phyloP scores from a whole-genome alignment of 257 asterid species.

The Nyctanthes arbortristis region DNA sequence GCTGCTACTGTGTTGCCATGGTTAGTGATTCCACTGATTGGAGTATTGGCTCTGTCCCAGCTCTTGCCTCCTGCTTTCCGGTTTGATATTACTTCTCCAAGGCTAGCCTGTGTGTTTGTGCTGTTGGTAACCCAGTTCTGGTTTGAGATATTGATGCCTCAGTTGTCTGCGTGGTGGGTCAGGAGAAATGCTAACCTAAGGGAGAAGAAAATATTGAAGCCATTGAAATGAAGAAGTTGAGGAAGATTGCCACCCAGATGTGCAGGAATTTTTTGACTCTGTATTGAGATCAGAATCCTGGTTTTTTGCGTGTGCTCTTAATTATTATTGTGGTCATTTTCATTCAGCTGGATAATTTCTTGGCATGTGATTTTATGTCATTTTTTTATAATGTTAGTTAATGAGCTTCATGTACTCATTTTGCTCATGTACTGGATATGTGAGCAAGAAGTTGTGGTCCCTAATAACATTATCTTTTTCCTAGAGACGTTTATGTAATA shows the following conservation, averaged over 20 bases:
- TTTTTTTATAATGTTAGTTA: no score
- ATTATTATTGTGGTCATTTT: slow-evolving; percentile 94
- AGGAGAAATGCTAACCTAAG: slow-evolving; percentile 71
- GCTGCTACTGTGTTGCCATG: slow-evolving; percentile 98
- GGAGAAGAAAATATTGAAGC: slow-evolving; percentile 83
- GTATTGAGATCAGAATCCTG: slow-evolving; percentile 89
- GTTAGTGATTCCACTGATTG: no score
- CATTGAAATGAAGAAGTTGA: slow-evolving; percentile 79
- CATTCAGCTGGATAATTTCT: no score
- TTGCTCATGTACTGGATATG: neutral
- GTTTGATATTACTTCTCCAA: no score
- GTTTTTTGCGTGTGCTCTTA: slow-evolving; percentile 97
- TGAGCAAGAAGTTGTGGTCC: no score
- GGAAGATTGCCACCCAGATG: slow-evolving; percentile 89
- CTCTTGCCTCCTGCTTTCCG: slow-evolving; percentile 91
- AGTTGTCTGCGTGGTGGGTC: slow-evolving; percentile 73
- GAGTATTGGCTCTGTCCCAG: slow-evolving; percentile 92
- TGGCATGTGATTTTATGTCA: no score
- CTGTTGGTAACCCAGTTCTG: slow-evolving; percentile 77
- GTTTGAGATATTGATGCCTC: slow-evolving; percentile 94
- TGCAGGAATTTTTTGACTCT: slow-evolving; percentile 94
- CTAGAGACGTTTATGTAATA: slow-evolving; percentile 17
- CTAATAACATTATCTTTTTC: slow-evolving; percentile 20
- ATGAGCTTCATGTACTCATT: no score
- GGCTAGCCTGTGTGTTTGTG: slow-evolving; percentile 87